Percentiles rank a stretch among this genome's conserved stretches.
These are phyloP conservation scores for Misopates orontium DNA, from an alignment of 257 asterid genomes.

Conservation along the genomic window DNA sequence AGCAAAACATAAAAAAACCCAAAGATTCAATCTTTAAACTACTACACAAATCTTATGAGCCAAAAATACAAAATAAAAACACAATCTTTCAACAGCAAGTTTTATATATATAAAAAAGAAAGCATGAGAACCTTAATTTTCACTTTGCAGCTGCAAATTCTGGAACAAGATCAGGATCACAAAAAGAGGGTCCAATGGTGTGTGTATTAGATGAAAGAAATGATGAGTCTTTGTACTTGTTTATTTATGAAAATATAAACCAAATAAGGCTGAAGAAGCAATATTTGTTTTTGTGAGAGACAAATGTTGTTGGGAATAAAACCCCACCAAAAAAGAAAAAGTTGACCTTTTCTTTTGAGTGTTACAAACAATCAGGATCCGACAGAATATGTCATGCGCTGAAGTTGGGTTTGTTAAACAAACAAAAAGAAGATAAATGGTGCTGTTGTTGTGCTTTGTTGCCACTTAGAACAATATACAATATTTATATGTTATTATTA, in stretches of 20 bases:
- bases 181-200: not conserved
- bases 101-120: not conserved
- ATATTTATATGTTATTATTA: not conserved
- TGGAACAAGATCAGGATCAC: constrained; percentile 9
- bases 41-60: not conserved
- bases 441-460: not conserved
- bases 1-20: too few relatives aligned
- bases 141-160: not conserved
- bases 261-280: constrained; percentile 17
- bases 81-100: not conserved
- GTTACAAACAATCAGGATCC: not conserved
- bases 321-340: constrained; percentile 7
- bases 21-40: too few relatives aligned
- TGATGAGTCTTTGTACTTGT: not conserved
- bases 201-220: not conserved
- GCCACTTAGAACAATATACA: not conserved
- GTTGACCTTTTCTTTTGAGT: not conserved
- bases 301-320: not conserved
- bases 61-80: not conserved
- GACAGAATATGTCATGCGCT: not conserved
- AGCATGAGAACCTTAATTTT: constrained; percentile 17
- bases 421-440: too few relatives aligned
- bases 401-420: not conserved
- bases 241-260: not conserved
- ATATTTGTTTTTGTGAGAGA: not conserved